Percentiles rank a stretch among this genome's conserved stretches.
phyloP scores from a whole-genome alignment of 176 grass and related monocot genomes.

The Oryza longistaminata region DNA sequence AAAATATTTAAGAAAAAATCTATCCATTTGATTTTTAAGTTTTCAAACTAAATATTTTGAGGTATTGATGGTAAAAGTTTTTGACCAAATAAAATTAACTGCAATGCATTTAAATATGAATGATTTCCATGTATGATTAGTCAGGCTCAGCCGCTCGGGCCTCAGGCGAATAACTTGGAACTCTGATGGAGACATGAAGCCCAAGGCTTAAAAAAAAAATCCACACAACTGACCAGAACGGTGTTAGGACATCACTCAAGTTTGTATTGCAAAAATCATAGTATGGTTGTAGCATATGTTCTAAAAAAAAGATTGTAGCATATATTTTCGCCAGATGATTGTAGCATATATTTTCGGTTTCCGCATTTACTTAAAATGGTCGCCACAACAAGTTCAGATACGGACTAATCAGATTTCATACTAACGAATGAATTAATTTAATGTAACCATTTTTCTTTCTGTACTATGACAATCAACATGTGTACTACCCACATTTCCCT shows the following conservation, averaged over 20 bases:
- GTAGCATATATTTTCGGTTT: not conserved
- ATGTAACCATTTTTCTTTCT: conserved; percentile 36
- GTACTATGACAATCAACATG: conserved; percentile 28
- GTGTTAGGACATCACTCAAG: not conserved
- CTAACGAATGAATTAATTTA: conserved; percentile 46
- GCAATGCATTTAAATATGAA: too few relatives aligned
- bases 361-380: too few relatives aligned
- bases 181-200: not conserved
- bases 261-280: not conserved
- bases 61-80: too few relatives aligned
- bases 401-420: not conserved
- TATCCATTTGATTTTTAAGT: too few relatives aligned
- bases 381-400: not conserved
- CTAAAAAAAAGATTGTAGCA: too few relatives aligned
- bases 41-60: too few relatives aligned
- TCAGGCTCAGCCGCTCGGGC: too few relatives aligned
- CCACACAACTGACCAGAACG: not conserved
- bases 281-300: too few relatives aligned
- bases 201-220: not conserved
- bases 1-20: too few relatives aligned
- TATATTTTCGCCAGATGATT: too few relatives aligned
- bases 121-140: too few relatives aligned
- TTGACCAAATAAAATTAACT: too few relatives aligned
- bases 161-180: not conserved
- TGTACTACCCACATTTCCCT: not conserved